Evolutionary conservation across 2,329 filamentous ascomycete genomes (phyloP), one percentile per base, ranked within the genome.

Genomic region (Cytospora paraplurivora): DNA sequence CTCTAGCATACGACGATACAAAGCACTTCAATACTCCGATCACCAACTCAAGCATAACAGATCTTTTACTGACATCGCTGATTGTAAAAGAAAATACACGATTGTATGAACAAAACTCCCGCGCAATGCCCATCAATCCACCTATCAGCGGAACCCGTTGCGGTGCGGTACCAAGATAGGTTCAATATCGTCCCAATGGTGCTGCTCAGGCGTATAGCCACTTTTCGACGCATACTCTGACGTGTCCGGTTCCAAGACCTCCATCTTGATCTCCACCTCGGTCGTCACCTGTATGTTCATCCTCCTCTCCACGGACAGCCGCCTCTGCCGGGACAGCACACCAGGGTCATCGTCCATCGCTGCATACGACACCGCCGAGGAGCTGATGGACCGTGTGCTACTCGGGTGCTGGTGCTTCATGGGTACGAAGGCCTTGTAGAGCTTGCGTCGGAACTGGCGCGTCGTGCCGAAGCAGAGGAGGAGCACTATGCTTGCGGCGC

Each of bases 221-320:
- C 6, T 13, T 56, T 10, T 15, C n/a, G 17, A 15, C 4, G 11
- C 8, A 2, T 50, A 57, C 4, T 55, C 38, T 52, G 35, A 34
- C 1, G 57, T 11, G 4, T 47, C 19, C 17, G 58, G 38, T 17
- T 49, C 58, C 7, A 63, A 38, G 5, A 44, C 58, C 17, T 66
- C 63, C 47, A 52, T 49, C 27, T 59, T 63, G n/a, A 66, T 50
- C 57, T 66, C 64, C 21, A 66, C 59, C 58, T 66, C 64, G 12
- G 62, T 64, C 19, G 64, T 66, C 34, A 66, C 64, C 37, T 66
- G 57, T 13, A 64, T 66, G 3, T 53, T 27, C 62, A 66, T 52
- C 54, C 56, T 56, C 49, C 56, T 49, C 62, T 66, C 64, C 64
- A 66, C 64, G 12, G 53, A 57, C 50, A 66, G 27, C 37, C 64